Percentiles rank a stretch among this genome's conserved stretches.
These are phyloP conservation scores for Zizania palustris DNA, from an alignment of 202 grass and related monocot species.

Conservation along the genomic window DNA sequence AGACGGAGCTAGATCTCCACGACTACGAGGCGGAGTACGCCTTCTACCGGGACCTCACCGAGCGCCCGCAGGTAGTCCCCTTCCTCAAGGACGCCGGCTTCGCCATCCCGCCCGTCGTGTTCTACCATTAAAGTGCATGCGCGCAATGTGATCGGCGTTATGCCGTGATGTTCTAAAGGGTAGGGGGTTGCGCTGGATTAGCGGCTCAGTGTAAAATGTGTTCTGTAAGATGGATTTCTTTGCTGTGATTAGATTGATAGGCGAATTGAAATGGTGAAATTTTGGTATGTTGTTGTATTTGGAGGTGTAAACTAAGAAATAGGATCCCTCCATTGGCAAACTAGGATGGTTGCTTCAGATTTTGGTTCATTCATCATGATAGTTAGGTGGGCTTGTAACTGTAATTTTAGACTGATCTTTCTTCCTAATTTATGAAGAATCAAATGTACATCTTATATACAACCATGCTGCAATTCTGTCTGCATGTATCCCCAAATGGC, in stretches of 20 bases:
- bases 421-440: conserved; percentile 29
- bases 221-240: conserved; percentile 25
- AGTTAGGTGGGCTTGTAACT: conserved; percentile 32
- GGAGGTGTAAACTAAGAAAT: conserved; percentile 49
- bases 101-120: conserved; percentile 67
- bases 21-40: conserved; percentile 95
- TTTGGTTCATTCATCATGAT: conserved; percentile 31
- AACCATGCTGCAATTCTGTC: neutral
- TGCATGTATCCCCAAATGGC: neutral
- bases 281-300: conserved; percentile 27
- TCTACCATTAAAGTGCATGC: conserved; percentile 60
- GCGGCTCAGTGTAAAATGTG: conserved; percentile 38
- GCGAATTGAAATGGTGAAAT: conserved; percentile 33
- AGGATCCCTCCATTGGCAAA: conserved; percentile 45
- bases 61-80: conserved; percentile 76
- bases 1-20: conserved; percentile 84
- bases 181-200: neutral
- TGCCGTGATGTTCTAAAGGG: neutral
- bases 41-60: conserved; percentile 71
- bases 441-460: conserved; percentile 43
- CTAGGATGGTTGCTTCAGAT: conserved; percentile 15
- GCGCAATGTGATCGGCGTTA: conserved; percentile 37
- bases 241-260: conserved; percentile 53
- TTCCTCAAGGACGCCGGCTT: conserved; percentile 73
- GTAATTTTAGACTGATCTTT: conserved; percentile 44